Percentiles rank a stretch among this genome's conserved stretches.
Conservation (phyloP, 2,329 filamentous ascomycete genomes). For the Colletotrichum orchidophilum region DNA sequence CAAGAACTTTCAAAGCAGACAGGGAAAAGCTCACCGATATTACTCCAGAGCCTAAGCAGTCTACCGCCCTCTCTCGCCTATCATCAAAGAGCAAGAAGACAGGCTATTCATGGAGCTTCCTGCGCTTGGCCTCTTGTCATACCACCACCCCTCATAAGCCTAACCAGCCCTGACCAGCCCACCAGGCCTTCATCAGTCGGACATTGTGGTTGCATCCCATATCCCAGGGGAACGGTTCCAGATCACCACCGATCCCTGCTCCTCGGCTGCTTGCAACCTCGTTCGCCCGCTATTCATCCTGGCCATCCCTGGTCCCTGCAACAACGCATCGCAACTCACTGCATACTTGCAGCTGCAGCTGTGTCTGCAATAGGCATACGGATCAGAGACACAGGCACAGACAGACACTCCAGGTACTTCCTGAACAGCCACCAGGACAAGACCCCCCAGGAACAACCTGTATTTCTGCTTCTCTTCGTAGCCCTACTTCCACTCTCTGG, state of each 20-base stretch:
- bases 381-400: background rate
- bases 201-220: slow-evolving; percentile 20
- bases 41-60: background rate
- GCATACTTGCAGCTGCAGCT: slow-evolving; percentile 6
- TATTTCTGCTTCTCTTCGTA: background rate
- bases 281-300: slow-evolving; percentile 9
- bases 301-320: slow-evolving; percentile 16
- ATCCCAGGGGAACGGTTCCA: slow-evolving; percentile 15
- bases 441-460: background rate
- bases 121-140: slow-evolving; percentile 4
- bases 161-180: slow-evolving; percentile 8
- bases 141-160: background rate
- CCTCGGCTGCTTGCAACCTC: slow-evolving; percentile 30
- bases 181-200: background rate
- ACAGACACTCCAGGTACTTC: background rate
- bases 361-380: slow-evolving; percentile 7
- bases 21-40: background rate
- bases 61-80: background rate
- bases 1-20: background rate
- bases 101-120: slow-evolving; percentile 27
- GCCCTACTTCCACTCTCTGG: background rate
- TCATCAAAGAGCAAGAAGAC: slow-evolving; percentile 1
- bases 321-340: slow-evolving; percentile 6
- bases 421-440: background rate
- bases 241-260: slow-evolving; percentile 26